A percentile compares a stretch with the other conserved stretches of the same genome.
Evolutionary conservation across 176 grass and related monocot species (phyloP).

Genomic region (Avena atlantica): DNA sequence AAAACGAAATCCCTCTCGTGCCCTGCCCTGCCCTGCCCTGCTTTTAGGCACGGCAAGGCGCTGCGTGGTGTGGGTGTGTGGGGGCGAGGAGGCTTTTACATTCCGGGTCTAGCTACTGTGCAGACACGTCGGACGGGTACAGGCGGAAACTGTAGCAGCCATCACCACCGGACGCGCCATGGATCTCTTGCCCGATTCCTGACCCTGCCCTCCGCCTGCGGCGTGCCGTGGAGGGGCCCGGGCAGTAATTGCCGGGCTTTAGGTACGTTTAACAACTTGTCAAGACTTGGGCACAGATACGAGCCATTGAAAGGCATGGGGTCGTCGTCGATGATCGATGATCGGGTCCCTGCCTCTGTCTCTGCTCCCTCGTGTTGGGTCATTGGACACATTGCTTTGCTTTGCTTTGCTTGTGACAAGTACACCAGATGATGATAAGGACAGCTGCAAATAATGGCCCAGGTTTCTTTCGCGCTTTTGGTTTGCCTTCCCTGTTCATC

Average conservation of each 20-base stretch:
- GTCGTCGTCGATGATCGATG: too few species aligned
- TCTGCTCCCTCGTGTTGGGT: not conserved
- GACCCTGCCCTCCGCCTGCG: not conserved
- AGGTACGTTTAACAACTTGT: not conserved
- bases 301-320: not conserved
- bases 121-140: slow-evolving; percentile 47
- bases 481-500: not conserved
- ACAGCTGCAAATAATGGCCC: slow-evolving; percentile 6
- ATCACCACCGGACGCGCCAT: slow-evolving; percentile 32
- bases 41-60: not conserved
- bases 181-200: slow-evolving; percentile 16
- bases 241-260: slow-evolving; percentile 35
- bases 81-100: not conserved
- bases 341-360: too few species aligned
- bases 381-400: slow-evolving; percentile 9
- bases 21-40: not conserved
- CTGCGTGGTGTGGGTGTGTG: not conserved
- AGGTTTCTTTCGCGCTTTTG: not conserved
- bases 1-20: not conserved
- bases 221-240: not conserved
- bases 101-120: slow-evolving; percentile 29
- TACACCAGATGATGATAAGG: slow-evolving; percentile 39
- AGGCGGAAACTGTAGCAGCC: slow-evolving; percentile 36
- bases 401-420: slow-evolving; percentile 23
- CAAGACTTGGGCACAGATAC: not conserved